Evolutionary conservation across 1,284 basidiomycete genomes (phyloP).

Genomic region (Wallemia ichthyophaga): DNA sequence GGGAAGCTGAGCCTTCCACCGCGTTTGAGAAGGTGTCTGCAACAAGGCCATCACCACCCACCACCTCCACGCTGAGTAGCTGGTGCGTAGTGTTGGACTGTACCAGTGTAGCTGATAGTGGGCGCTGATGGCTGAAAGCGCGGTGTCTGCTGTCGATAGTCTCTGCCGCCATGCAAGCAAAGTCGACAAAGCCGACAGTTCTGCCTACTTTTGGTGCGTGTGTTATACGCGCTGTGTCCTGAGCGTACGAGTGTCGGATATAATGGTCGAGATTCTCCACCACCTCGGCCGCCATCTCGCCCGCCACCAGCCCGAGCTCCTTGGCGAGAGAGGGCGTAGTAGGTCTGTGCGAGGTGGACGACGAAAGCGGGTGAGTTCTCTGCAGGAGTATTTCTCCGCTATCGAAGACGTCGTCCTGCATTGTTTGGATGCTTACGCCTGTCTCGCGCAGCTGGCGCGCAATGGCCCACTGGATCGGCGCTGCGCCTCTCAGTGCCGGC

Average conservation of each 20-base stretch:
- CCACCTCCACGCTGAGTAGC: background rate
- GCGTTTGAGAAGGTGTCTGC: slow-evolving; percentile 5
- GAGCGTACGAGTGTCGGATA: slow-evolving; percentile 22
- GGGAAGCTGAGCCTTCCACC: slow-evolving; percentile 19
- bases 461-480: slow-evolving; percentile 67
- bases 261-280: slow-evolving; percentile 30
- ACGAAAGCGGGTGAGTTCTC: slow-evolving; percentile 11
- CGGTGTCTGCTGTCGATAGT: slow-evolving; percentile 28
- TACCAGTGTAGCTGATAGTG: slow-evolving; percentile 17
- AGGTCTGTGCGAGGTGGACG: slow-evolving; percentile 19
- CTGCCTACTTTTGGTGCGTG: slow-evolving; percentile 32
- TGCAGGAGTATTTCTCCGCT: slow-evolving; percentile 16
- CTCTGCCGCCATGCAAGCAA: slow-evolving; percentile 25
- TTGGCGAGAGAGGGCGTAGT: slow-evolving; percentile 27
- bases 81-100: background rate
- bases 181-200: slow-evolving; percentile 27
- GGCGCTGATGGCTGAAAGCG: slow-evolving; percentile 41
- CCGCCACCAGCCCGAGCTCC: slow-evolving; percentile 33
- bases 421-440: slow-evolving; percentile 31
- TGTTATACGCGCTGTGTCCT: slow-evolving; percentile 19
- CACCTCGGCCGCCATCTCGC: slow-evolving; percentile 34
- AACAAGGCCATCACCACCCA: background rate
- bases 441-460: slow-evolving; percentile 29
- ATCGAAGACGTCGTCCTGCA: slow-evolving; percentile 17
- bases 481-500: slow-evolving; percentile 63